Percentiles rank a stretch among this genome's conserved stretches.
Evolutionary conservation across 2,329 filamentous ascomycete species (phyloP).

Genomic region (Botrytis porri): DNA sequence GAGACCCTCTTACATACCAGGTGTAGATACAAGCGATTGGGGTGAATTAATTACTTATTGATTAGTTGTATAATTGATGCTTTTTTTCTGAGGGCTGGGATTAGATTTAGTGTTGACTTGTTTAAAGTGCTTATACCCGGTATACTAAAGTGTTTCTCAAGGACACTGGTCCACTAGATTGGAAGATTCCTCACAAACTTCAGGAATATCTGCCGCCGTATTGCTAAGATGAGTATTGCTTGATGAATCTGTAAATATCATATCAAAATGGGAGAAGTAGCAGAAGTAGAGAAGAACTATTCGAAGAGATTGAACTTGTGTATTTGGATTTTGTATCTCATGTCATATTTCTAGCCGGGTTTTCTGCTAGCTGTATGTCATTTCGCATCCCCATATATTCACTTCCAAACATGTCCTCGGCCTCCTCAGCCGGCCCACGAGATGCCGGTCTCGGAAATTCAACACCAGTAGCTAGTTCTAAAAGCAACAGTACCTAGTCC

Average conservation of each 20-base stretch:
- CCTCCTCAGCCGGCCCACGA: background rate
- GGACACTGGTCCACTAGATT: no score
- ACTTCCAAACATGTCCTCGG: background rate
- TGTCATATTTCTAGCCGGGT: background rate
- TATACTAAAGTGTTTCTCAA: no score
- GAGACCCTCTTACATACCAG: no score
- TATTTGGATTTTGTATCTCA: rapidly evolving
- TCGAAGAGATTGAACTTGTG: background rate
- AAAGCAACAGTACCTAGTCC: background rate
- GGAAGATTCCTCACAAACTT: background rate
- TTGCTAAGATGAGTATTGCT: background rate
- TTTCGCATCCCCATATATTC: background rate
- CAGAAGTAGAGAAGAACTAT: background rate
- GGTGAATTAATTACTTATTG: no score
- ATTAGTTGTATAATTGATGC: no score
- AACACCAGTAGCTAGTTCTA: background rate
- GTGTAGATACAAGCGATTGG: no score
- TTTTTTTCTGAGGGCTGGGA: no score
- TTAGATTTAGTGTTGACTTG: no score
- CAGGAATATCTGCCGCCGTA: background rate
- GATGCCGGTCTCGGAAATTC: background rate
- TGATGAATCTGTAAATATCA: no score
- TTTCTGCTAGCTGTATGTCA: background rate
- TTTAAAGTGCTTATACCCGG: no score
- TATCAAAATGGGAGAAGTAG: background rate